Evolutionary conservation across 208 protist genomes (phyloP).

Genomic region (Wallacemonas rigidus): DNA sequence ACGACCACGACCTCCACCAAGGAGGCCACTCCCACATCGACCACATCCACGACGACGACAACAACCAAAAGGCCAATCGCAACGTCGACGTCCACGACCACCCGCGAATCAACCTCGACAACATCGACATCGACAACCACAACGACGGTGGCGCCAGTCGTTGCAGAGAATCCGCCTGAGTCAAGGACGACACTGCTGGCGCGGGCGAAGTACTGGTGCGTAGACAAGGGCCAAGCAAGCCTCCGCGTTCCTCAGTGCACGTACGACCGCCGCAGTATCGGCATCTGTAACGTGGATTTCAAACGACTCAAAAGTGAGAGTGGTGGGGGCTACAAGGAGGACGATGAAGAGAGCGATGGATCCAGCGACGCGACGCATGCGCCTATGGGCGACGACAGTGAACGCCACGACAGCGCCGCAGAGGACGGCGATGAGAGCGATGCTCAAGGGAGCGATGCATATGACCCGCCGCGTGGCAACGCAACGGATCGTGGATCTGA

Average conservation of each 20-base stretch:
- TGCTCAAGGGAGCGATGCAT: too few relatives aligned
- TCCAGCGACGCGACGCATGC: too few relatives aligned
- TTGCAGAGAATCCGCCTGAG: not conserved
- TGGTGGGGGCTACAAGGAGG: not conserved
- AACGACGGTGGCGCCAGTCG: not conserved
- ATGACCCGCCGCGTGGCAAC: too few relatives aligned
- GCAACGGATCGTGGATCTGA: too few relatives aligned
- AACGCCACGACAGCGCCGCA: not conserved
- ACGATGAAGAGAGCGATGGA: not conserved
- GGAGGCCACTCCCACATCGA: not conserved
- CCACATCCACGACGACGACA: not conserved
- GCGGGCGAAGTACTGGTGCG: constrained; percentile 31
- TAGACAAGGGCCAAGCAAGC: constrained; percentile 3
- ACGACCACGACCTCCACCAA: constrained; percentile 4
- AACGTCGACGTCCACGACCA: constrained; percentile 5
- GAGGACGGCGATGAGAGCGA: too few relatives aligned
- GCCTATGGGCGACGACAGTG: not conserved
- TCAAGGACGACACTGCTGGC: not conserved
- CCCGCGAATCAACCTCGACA: not conserved
- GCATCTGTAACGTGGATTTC: constrained; percentile 34
- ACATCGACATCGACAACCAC: not conserved
- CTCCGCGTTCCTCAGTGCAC: constrained; percentile 33
- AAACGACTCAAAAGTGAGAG: not conserved
- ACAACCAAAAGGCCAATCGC: not conserved
- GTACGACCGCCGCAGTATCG: constrained; percentile 38